A percentile compares a stretch with the other conserved stretches of the same genome.
These are phyloP conservation scores for Coniochaeta sp. DNA, from an alignment of 2,329 filamentous ascomycete species.

Conservation along the genomic window DNA sequence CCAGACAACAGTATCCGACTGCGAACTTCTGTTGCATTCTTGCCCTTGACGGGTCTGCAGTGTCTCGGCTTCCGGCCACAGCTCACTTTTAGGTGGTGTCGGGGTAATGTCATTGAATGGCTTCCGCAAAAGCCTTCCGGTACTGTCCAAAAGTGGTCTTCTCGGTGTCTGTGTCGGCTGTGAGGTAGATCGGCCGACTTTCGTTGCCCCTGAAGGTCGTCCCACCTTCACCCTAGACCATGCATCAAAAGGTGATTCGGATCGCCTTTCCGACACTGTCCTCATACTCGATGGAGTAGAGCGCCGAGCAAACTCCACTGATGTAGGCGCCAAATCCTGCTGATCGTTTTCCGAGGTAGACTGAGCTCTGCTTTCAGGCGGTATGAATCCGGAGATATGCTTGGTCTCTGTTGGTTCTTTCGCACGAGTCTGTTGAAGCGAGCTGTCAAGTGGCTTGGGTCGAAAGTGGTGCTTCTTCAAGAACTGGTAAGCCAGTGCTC, in stretches of 20 bases:
- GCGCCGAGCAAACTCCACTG: neutral
- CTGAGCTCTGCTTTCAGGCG: neutral
- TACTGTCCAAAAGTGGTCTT: constrained; percentile 27
- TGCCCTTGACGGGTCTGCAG: neutral
- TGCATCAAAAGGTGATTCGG: constrained; percentile 24
- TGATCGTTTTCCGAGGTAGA: neutral
- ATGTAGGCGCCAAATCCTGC: neutral
- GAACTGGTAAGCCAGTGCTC: constrained; percentile 65
- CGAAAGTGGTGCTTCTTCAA: constrained; percentile 64
- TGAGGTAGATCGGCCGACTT: neutral
- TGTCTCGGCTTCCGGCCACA: neutral
- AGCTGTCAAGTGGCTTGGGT: constrained; percentile 30
- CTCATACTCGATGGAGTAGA: neutral
- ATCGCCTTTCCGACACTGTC: neutral
- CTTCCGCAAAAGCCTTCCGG: constrained; percentile 32
- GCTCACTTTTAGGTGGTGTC: neutral
- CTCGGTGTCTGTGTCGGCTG: neutral
- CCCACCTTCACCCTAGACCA: constrained; percentile 27
- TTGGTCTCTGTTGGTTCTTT: neutral
- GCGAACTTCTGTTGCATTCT: neutral
- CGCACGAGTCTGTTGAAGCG: neutral
- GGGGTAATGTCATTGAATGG: constrained; percentile 31
- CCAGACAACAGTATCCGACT: constrained; percentile 40
- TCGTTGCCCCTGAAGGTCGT: constrained; percentile 10
- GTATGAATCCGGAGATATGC: neutral